Evolutionary conservation across 2,329 filamentous ascomycete species (phyloP).

Genomic region (Sodiomyces alkalinus): DNA sequence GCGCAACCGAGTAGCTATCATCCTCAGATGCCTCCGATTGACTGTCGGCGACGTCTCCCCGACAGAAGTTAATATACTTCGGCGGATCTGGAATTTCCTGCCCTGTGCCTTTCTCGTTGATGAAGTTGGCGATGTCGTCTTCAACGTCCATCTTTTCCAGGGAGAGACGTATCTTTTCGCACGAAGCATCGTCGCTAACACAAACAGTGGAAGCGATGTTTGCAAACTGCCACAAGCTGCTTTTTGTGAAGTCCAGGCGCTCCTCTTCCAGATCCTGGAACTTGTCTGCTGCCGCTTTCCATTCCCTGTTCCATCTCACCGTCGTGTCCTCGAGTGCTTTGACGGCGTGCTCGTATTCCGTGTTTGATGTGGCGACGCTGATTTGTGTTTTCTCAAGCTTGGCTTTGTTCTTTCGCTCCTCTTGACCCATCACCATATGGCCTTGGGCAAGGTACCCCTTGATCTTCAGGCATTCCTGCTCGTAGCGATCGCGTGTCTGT

Average conservation of each 20-base stretch:
- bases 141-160: slow-evolving; percentile 94
- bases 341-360: slow-evolving; percentile 84
- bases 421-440: slow-evolving; percentile 99
- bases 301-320: slow-evolving; percentile 89
- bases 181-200: slow-evolving; percentile 91
- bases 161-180: slow-evolving; percentile 87
- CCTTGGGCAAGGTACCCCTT: slow-evolving; percentile 97
- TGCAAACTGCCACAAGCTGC: slow-evolving; percentile 93
- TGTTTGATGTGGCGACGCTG: slow-evolving; percentile 77
- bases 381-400: slow-evolving; percentile 98
- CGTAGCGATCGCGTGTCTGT: slow-evolving; percentile 79
- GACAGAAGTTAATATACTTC: slow-evolving; percentile 97
- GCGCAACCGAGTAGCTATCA: slow-evolving; percentile 82
- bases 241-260: slow-evolving; percentile 91
- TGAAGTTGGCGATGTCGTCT: slow-evolving; percentile 83
- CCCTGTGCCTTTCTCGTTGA: slow-evolving; percentile 75
- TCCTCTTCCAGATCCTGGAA: slow-evolving; percentile 99
- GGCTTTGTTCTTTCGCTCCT: slow-evolving; percentile 96
- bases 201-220: slow-evolving; percentile 96
- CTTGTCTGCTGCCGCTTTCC: slow-evolving; percentile 96
- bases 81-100: slow-evolving; percentile 96
- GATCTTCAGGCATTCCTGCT: slow-evolving; percentile 95
- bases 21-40: slow-evolving; percentile 76
- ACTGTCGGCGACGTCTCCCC: slow-evolving; percentile 69
- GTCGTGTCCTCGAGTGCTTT: slow-evolving; percentile 93